Evolutionary conservation across 768 basidiomycete genomes (phyloP), one percentile per base, ranked within the genome.

Genomic region (Tylopilus subfusipes): DNA sequence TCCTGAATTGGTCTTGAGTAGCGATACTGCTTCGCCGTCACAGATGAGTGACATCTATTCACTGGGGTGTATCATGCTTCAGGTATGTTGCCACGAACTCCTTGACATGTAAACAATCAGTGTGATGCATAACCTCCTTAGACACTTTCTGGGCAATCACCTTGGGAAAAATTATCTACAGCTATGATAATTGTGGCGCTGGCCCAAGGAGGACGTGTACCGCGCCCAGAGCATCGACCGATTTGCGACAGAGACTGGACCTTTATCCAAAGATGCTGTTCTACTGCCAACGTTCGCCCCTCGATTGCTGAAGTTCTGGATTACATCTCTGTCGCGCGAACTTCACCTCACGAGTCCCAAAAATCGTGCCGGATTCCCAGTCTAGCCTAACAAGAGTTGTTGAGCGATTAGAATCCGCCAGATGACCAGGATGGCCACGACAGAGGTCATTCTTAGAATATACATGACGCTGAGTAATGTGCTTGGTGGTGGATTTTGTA

Each of bases 21-120:
- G 2, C 5, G 49, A 42, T 10, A 30, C 49, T 14, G 29, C 29
- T 3, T 42, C 21, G n/a, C 39, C 49, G 5, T 31, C 49, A 16
- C 16, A 22, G 49, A 42, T 30, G 40, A 50, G 49, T 18, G 49
- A 50, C 29, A 42, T 50, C 19, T 50, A 50, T 42, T 50, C 49
- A 16, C 29, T 50, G 39, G 49, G 49, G 29, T 50, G 49, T 27
- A 33, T 42, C 49, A 42, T 50, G 49, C 39, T 50, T 30, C 39
- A 50, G 40, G 49, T 24, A 10, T 42, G 30, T 50, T 31, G 21
- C 29, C 5, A n/a, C 24, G 45, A 5, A 30, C 29, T 16, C 49
- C 25, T 27, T 2, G 14, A 33, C 22, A 36, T 27, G 34, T 21
- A 13, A 21, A 30, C 8, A 21, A 16, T 13, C 33, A 19, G 18